These are phyloP conservation scores for Dendrobium huoshanense DNA, from an alignment of 106 monocot genomes.

Conservation along the genomic window DNA sequence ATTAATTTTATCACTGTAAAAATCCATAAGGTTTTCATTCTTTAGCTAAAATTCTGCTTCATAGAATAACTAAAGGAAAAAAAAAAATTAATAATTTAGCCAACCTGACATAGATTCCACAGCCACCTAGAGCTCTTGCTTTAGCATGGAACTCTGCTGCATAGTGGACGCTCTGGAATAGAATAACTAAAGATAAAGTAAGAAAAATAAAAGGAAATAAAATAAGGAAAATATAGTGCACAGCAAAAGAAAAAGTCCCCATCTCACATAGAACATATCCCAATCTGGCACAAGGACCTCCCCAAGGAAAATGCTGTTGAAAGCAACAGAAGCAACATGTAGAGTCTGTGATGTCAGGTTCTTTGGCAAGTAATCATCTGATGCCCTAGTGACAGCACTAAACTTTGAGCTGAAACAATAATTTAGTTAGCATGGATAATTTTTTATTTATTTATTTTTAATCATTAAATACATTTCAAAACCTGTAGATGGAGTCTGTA, in stretches of 20 bases:
- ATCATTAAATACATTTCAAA: background rate
- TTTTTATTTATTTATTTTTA: background rate
- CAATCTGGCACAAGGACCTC: conserved; percentile 43
- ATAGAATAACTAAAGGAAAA: background rate
- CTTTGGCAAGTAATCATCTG: conserved; percentile 41
- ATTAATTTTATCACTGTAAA: conserved; percentile 36
- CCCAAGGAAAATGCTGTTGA: conserved; percentile 42
- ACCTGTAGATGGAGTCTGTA: conserved; percentile 43
- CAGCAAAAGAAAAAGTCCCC: background rate
- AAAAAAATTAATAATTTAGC: background rate
- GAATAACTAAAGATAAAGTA: background rate
- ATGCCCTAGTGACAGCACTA: conserved; percentile 44
- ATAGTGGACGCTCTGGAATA: conserved; percentile 33
- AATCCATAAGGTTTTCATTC: background rate
- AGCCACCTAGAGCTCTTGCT: conserved; percentile 44
- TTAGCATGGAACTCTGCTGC: conserved; percentile 49
- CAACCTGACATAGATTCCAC: conserved; percentile 45
- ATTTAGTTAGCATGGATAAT: background rate
- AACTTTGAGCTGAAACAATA: conserved; percentile 33
- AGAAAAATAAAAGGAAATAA: background rate
- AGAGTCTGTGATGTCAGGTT: conserved; percentile 29
- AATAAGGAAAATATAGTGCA: background rate
- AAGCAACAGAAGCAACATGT: conserved; percentile 43
- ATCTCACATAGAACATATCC: conserved; percentile 61
- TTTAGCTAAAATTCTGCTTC: background rate